A percentile compares a stretch with the other conserved stretches of the same genome.
Conservation (phyloP, 805 yeast species). For the Lachancea thermotolerans region DNA sequence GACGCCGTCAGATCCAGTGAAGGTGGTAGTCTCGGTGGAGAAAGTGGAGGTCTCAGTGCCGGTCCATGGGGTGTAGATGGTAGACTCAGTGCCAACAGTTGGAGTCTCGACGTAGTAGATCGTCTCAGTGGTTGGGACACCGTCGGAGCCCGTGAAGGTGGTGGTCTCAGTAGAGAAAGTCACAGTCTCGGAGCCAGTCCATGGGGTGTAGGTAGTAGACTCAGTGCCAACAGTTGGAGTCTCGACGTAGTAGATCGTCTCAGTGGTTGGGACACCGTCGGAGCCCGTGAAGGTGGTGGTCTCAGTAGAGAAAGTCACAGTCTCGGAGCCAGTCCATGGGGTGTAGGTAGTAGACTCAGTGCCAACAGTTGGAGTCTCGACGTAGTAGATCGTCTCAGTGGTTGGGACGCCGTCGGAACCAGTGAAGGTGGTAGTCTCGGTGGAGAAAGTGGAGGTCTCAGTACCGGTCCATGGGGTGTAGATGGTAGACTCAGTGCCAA, state of each 20-base stretch:
- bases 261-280: slow-evolving; percentile 7
- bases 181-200: slow-evolving; percentile 7
- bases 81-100: slow-evolving; percentile 1
- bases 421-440: slow-evolving; percentile 4
- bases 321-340: slow-evolving; percentile 9
- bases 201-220: background rate
- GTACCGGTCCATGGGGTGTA: slow-evolving; percentile 5
- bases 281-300: slow-evolving; percentile 4
- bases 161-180: slow-evolving; percentile 7
- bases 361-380: slow-evolving; percentile 12
- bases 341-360: slow-evolving; percentile 4
- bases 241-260: slow-evolving; percentile 7
- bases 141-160: slow-evolving; percentile 6
- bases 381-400: slow-evolving; percentile 12
- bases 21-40: too few species aligned
- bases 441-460: slow-evolving; percentile 6
- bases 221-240: slow-evolving; percentile 5
- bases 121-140: slow-evolving; percentile 3
- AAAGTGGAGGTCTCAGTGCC: slow-evolving; percentile 4
- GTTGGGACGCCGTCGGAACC: slow-evolving; percentile 13
- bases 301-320: slow-evolving; percentile 8
- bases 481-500: background rate
- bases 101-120: slow-evolving; percentile 5
- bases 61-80: slow-evolving; percentile 7
- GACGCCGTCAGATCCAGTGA: too few species aligned